Evolutionary conservation across 495 filamentous ascomycete genomes (phyloP), one percentile per base, ranked within the genome.

Genomic region (Lasiosphaeria miniovina): DNA sequence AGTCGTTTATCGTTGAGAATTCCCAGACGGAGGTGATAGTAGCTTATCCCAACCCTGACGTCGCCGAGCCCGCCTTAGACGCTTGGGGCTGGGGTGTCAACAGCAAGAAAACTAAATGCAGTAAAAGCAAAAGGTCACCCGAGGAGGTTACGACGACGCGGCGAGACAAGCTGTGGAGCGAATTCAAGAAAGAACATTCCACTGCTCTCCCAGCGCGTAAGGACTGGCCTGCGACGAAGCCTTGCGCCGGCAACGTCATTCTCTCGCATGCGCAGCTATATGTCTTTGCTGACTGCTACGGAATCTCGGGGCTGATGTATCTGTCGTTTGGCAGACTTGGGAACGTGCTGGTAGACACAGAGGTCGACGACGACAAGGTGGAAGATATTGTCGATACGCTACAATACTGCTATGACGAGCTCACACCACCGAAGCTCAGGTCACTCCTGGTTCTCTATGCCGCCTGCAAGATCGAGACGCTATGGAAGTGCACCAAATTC

Each of bases 281-380:
- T 32, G 55, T 58, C 34, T 58, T 58, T 51, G 55, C 55, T 6
- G 55, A 58, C 48, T 58, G 48, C 46, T 58, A 46, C 41, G 55
- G 55, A 15, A 49, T 58, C 46, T 15, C 12, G 1, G 38, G 46
- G 48, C 55, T 58, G 6, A 24, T 7, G 24, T 32, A 41, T 3
- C 24, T 58, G 3, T 58, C 55, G 3, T 4, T 58, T 15, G 3
- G 36, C 14, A 41, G 14, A 6, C 34, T 58, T 32, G 55, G 45
- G 4, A 38, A 51, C 2, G 45, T 1, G 45, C 36, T 58, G 48
- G 33, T 57, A 17, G 43, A 48, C 9, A 41, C 49, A 33, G 32
- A 51, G 45, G 33, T 35, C 24, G 24, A 24, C 2, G 24, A 24
- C 24, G 24, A 24, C 24, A 36, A 41, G 48, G 33, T 35, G 32